Base-by-base conservation (phyloP, 225 moss, liverwort and hornwort genomes). In the Marchantia paleacea region DNA sequence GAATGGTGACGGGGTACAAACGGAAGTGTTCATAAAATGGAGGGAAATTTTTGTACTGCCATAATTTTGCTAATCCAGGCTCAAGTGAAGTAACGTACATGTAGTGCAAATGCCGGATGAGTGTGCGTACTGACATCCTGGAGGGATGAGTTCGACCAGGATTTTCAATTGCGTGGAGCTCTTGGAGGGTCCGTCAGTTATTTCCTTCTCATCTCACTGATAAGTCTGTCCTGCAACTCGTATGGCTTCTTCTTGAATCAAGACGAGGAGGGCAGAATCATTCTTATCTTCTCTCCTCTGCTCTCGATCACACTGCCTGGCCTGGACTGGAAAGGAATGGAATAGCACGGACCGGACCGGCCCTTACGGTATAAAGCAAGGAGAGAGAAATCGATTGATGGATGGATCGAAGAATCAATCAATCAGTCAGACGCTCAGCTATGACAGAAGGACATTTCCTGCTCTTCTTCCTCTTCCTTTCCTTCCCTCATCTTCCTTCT, bases 21-120 rank as follows among this genome's bases (percentile, higher is more conserved):
- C 0, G 39, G 5, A 39, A 39, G 39, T 39, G 39, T 39, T 39
- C 39, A 39, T 2, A 70, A 47, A 70, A 7, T 70, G 47, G 69
- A 29, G 71, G 16, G 3, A 25, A 11, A 24, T n/a, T 73, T 9
- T 73, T 9, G 20, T 19, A 47, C 1, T 19, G 9, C 14, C 26
- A 25, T 75, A 12, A 75, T 29, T 14, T 28, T 16, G 26, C 2
- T 19, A 54, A 78, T 5, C 25, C 48, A 28, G 64, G 68, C 7
- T n/a, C 7, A 60, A 29, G 49, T 39, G 65, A 78, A 48, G 64
- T 24, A 39, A 78, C 86, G 53, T 79, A 87, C 86, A 87, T 28
- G 31, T 71, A 87, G 22, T 84, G 81, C 24, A 84, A 57, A 70
- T 87, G 83, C 19, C 86, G 86, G 12, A 84, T 63, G 49, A 87